Conservation (phyloP, 495 filamentous ascomycete genomes). For the Bacidia rubella region DNA sequence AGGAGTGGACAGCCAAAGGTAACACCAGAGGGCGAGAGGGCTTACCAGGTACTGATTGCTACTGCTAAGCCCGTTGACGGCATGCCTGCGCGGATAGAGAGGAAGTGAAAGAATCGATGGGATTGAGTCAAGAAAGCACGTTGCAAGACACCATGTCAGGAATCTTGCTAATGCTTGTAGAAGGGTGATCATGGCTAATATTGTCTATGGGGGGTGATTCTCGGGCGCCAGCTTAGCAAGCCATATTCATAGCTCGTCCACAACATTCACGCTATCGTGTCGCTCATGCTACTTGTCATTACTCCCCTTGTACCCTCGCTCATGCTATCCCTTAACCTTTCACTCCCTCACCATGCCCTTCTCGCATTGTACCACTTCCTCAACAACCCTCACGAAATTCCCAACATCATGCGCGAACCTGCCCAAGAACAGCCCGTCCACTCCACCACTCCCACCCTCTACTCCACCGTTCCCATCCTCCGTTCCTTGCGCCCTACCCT, state of each 20-base stretch:
- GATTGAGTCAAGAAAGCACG: too few relatives aligned
- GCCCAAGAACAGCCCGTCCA: conserved; percentile 75
- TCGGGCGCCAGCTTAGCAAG: too few relatives aligned
- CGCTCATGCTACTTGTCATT: too few relatives aligned
- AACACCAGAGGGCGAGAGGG: conserved; percentile 10
- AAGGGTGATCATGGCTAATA: too few relatives aligned
- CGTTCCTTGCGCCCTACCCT: conserved; percentile 69
- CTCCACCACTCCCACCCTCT: conserved; percentile 22
- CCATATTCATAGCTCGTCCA: too few relatives aligned
- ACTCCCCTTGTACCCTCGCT: neutral
- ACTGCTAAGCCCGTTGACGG: conserved; percentile 3
- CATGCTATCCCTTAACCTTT: neutral
- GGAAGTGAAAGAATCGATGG: neutral
- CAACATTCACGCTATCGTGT: too few relatives aligned
- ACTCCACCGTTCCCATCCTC: conserved; percentile 46
- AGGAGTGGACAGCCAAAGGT: neutral
- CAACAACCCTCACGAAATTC: conserved; percentile 51
- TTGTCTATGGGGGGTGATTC: too few relatives aligned
- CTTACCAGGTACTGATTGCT: conserved; percentile 6
- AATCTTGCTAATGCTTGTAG: too few relatives aligned
- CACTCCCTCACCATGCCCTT: neutral
- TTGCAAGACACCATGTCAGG: too few relatives aligned
- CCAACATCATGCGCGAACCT: conserved; percentile 65
- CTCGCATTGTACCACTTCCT: conserved; percentile 40
- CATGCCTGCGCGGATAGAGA: conserved; percentile 5